These are phyloP conservation scores for Phialocephala subalpina DNA, from an alignment of 2,329 filamentous ascomycete genomes.

Conservation along the genomic window DNA sequence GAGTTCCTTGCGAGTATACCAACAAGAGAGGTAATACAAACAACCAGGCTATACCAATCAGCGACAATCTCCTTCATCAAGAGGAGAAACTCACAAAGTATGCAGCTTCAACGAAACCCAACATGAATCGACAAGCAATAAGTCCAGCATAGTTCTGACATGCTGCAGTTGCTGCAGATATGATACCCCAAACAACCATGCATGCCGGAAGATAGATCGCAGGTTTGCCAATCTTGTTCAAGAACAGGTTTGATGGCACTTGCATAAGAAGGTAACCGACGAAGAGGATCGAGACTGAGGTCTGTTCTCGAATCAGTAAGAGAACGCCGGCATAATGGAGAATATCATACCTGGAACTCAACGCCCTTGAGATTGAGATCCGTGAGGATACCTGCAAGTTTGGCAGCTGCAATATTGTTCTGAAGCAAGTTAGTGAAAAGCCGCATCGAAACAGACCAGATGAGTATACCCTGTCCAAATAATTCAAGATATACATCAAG, in stretches of 20 bases:
- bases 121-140: constrained; percentile 55
- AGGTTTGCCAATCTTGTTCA: constrained; percentile 58
- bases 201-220: constrained; percentile 58
- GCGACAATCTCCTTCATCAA: neutral
- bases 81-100: constrained; percentile 53
- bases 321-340: neutral
- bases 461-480: constrained; percentile 56
- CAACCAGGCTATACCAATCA: constrained; percentile 56
- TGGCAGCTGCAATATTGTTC: constrained; percentile 65
- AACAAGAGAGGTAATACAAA: constrained; percentile 68
- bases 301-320: constrained; percentile 40
- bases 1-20: constrained; percentile 76
- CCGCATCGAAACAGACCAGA: neutral
- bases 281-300: constrained; percentile 50
- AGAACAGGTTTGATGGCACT: constrained; percentile 56
- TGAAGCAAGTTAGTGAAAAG: constrained; percentile 37
- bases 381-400: constrained; percentile 56
- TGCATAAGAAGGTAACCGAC: constrained; percentile 51
- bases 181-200: constrained; percentile 58
- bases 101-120: constrained; percentile 63
- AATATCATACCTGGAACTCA: constrained; percentile 49
- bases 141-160: constrained; percentile 56
- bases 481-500: constrained; percentile 76
- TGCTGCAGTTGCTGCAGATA: constrained; percentile 57
- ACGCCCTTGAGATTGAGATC: constrained; percentile 51